Percentiles rank a stretch among this genome's conserved stretches.
These are phyloP conservation scores for Monoraphidium neglectum DNA, from an alignment of 139 green algal species.

Conservation along the genomic window DNA sequence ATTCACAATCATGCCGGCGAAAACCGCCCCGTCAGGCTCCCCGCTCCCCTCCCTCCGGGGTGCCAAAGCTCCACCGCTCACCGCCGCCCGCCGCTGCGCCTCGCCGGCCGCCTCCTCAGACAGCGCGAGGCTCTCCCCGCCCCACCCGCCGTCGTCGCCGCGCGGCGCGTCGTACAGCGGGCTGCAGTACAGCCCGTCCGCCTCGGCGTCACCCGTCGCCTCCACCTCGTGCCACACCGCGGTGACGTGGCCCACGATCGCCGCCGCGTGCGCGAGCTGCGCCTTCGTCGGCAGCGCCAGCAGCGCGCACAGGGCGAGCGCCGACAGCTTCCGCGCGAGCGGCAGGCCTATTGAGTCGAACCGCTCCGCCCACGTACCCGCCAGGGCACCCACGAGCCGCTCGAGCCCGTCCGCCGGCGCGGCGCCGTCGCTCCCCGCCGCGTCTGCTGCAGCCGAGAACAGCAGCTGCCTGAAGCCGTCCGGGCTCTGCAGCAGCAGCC, in stretches of 20 bases:
- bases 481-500: constrained; percentile 67
- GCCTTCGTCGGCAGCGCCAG: constrained; percentile 46
- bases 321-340: constrained; percentile 66
- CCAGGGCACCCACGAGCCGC: constrained; percentile 3
- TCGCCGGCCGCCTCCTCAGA: constrained; percentile 43
- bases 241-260: constrained; percentile 38
- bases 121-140: background rate
- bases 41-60: too few relatives aligned
- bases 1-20: too few relatives aligned
- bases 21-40: too few relatives aligned
- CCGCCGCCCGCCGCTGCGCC: constrained; percentile 2
- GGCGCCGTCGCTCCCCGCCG: background rate
- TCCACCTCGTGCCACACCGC: constrained; percentile 32
- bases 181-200: background rate
- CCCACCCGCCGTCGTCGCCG: constrained; percentile 7
- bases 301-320: constrained; percentile 70
- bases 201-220: constrained; percentile 1
- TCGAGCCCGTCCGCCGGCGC: constrained; percentile 11
- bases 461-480: constrained; percentile 52
- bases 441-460: constrained; percentile 11
- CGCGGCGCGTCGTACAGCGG: background rate
- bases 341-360: constrained; percentile 51
- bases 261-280: constrained; percentile 40
- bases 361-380: constrained; percentile 13
- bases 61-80: too few relatives aligned